Evolutionary conservation across 148 eudicot genomes (phyloP).

Genomic region (Arctostaphylos glauca): DNA sequence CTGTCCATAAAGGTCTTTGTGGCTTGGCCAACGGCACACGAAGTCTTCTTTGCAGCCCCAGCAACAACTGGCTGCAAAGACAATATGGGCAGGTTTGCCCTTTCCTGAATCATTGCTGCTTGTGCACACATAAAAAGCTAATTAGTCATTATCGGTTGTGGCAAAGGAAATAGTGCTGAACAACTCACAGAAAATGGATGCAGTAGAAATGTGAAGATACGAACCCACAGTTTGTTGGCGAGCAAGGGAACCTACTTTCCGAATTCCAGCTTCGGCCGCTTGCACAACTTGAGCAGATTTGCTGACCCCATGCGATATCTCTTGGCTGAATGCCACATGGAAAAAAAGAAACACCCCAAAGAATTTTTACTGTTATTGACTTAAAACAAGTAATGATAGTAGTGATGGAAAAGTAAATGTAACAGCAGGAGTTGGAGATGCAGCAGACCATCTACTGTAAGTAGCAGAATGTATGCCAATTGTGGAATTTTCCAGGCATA

Average conservation of each 20-base stretch:
- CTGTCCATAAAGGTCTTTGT: constrained; percentile 51
- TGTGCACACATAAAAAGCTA: constrained; percentile 5
- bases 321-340: constrained; percentile 54
- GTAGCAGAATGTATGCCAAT: neutral
- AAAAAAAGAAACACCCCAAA: neutral
- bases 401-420: neutral
- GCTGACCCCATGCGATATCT: constrained; percentile 78
- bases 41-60: constrained; percentile 86
- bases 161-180: neutral
- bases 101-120: constrained; percentile 87
- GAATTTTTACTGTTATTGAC: neutral
- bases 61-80: constrained; percentile 73
- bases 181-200: neutral
- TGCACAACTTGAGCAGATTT: constrained; percentile 89
- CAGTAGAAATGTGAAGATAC: constrained; percentile 13
- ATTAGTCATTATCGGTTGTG: constrained; percentile 11
- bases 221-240: constrained; percentile 69
- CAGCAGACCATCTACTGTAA: neutral
- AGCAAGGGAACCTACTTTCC: constrained; percentile 74
- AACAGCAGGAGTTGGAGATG: neutral
- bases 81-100: constrained; percentile 73
- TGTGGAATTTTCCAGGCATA: neutral
- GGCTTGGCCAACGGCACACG: constrained; percentile 70
- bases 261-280: constrained; percentile 87
- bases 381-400: neutral